Base-by-base conservation (phyloP, 1,139 yeast species). In the Maudiozyma humilis region DNA sequence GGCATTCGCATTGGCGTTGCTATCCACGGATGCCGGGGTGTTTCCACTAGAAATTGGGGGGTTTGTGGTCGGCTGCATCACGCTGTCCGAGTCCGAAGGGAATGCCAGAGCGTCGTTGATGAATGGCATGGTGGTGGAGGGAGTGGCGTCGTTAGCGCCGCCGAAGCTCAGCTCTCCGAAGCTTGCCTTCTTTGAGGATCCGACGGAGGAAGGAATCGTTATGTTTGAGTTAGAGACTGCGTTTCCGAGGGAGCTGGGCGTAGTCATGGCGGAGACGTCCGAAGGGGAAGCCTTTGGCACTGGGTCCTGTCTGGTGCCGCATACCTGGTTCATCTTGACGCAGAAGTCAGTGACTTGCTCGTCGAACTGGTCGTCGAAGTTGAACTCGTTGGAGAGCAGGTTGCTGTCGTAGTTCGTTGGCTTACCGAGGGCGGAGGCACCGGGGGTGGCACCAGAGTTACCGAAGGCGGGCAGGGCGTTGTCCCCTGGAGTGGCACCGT, bases 301-400 rank as follows among this genome's bases (percentile, higher is more conserved):
- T 3, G 95, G 95, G 48, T 75, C 67, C 25, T 70, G 70, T 57
- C 71, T 79, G n/a, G 81, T 81, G 15, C 96, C 96, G 64, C 97
- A 89, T 0, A 89, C 96, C 60, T 79, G 75, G 50, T 76, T 76
- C 54, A 89, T 70, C 55, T 79, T 76, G 23, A 74, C 75, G 59
- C 97, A 89, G 58, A 89, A 89, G 40, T 80, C 81, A 33, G 64
- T 56, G 19, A 71, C 69, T 42, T 70, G 69, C 51, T 74, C 78
- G 54, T 72, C 71, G 52, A 69, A 73, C 44, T 68, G 65, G n/a
- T 67, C 71, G 40, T 67, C 63, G 45, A 67, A 67, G 45, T 65
- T 60, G 44, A 64, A 63, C 23, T 61, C 60, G 36, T 59, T 57
- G 13, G 55, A 47, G 30, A 54, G 45, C 12, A 52, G 35, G 14